Evolutionary conservation across 495 filamentous ascomycete genomes (phyloP).

Genomic region (Penicillium goetzii): DNA sequence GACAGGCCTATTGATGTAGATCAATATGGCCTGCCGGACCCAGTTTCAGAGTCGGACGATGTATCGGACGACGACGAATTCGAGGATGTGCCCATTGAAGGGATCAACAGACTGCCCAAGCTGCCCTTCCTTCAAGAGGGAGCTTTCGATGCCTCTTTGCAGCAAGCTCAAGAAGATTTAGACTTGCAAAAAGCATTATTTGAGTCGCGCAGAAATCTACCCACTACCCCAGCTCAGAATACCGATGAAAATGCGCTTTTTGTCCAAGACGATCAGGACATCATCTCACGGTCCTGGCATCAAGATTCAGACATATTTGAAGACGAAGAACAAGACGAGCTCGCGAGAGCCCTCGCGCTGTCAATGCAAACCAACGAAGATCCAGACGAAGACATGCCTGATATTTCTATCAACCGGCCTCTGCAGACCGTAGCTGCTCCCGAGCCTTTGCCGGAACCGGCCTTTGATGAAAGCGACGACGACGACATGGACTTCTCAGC

Average conservation of each 20-base stretch:
- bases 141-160: slow-evolving; percentile 44
- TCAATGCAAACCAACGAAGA: slow-evolving; percentile 59
- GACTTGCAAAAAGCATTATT: slow-evolving; percentile 51
- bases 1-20: slow-evolving; percentile 92
- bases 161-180: slow-evolving; percentile 41
- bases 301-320: slow-evolving; percentile 47
- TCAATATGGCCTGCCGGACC: slow-evolving; percentile 55
- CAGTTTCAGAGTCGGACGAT: slow-evolving; percentile 54
- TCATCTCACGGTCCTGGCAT: slow-evolving; percentile 28
- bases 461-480: slow-evolving; percentile 42
- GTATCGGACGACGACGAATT: slow-evolving; percentile 71
- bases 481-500: slow-evolving; percentile 50
- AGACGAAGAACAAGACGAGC: slow-evolving; percentile 70
- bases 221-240: slow-evolving; percentile 2
- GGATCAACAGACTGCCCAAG: slow-evolving; percentile 86
- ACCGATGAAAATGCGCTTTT: slow-evolving; percentile 67
- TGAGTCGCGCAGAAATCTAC: slow-evolving; percentile 25
- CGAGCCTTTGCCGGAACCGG: slow-evolving; percentile 21
- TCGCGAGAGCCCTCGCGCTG: slow-evolving; percentile 80
- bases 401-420: slow-evolving; percentile 39
- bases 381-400: slow-evolving; percentile 38
- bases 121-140: slow-evolving; percentile 45
- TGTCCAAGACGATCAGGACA: slow-evolving; percentile 54
- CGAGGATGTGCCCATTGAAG: slow-evolving; percentile 95
- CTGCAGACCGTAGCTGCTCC: slow-evolving; percentile 19